A percentile compares a stretch with the other conserved stretches of the same genome.
Evolutionary conservation across 129 eudicot genomes (phyloP).

Genomic region (Artemisia annua): DNA sequence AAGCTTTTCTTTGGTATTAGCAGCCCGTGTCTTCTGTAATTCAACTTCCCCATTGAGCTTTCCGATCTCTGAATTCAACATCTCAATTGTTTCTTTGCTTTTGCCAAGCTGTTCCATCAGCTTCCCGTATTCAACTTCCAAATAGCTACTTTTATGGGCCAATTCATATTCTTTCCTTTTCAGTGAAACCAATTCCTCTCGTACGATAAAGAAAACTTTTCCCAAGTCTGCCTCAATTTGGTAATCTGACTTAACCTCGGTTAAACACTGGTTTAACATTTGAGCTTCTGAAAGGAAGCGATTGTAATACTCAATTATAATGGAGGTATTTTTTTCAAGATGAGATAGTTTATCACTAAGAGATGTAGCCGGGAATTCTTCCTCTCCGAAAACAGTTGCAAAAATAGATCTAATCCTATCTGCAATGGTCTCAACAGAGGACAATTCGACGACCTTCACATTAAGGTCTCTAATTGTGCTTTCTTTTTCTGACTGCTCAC

Average conservation of each 20-base stretch:
- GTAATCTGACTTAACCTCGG: slow-evolving; percentile 48
- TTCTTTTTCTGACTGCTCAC: too few relatives aligned
- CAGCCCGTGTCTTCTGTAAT: slow-evolving; percentile 58
- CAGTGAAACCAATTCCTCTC: slow-evolving; percentile 45
- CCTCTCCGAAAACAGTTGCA: slow-evolving; percentile 38
- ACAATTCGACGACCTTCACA: slow-evolving; percentile 33
- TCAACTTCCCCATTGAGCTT: slow-evolving; percentile 57
- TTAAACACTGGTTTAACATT: slow-evolving; percentile 51
- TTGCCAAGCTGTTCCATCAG: slow-evolving; percentile 50
- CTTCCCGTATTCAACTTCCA: slow-evolving; percentile 49
- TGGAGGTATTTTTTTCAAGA: slow-evolving; percentile 44
- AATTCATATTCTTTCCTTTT: slow-evolving; percentile 54
- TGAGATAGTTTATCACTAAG: slow-evolving; percentile 49
- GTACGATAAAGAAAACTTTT: slow-evolving; percentile 35
- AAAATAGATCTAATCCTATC: too few relatives aligned
- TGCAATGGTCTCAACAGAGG: slow-evolving; percentile 39
- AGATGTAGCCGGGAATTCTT: slow-evolving; percentile 41
- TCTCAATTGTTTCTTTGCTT: slow-evolving; percentile 41
- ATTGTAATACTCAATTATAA: slow-evolving; percentile 55
- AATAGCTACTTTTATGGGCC: slow-evolving; percentile 41
- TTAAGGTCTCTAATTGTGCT: slow-evolving; percentile 16
- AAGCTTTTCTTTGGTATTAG: slow-evolving; percentile 79
- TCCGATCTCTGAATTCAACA: slow-evolving; percentile 44
- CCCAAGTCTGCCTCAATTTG: slow-evolving; percentile 42
- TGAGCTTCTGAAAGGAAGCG: slow-evolving; percentile 48